Evolutionary conservation across 2,329 filamentous ascomycete species (phyloP), one percentile per base, ranked within the genome.

Genomic region (Davidsoniella eucalypti): DNA sequence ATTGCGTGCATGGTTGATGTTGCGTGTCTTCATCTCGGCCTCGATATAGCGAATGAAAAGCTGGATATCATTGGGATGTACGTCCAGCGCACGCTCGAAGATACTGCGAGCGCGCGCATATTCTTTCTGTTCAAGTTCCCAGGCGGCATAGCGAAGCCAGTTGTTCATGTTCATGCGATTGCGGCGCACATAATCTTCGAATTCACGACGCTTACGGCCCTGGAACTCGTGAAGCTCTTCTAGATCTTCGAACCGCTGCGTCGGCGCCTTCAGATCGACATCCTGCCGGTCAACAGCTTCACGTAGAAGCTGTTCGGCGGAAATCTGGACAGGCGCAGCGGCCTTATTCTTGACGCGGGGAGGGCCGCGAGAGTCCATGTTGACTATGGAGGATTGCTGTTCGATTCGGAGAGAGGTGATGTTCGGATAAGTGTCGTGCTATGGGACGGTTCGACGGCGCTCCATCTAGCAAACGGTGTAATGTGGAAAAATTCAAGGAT

Each of bases 341-440:
- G 85, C 87, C 82, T 98, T 98, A 73, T 98, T 96, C 68, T 96
- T 96, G 72, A 98, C 92, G 76, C 87, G 75, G 10, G 92, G 90
- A 52, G 92, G 90, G 59, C 90, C 92, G 56, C 90, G 82, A 52
- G 82, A 78, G 72, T 96, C 90, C 88, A 96, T 95, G 56, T 55
- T 76, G 65, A 25, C 25, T 42, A 18, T 40, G n/a, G 38, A 26
- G 26, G 4, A 16, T 26, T 25, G 43, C 17, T 37, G 33, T 16
- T 38, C 5, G 14, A 40, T 33, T 25, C 23, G 39, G 37, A 21
- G 21, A 17, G 25, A n/a, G 23, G 17, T 14, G 47, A 18, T 42
- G 38, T 5, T 43, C 26, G 12, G 26, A 18, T 33, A 42, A 6
- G 21, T 12, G 16, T n/a, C 14, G 21, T 18, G 7, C 5, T n/a